A percentile compares a stretch with the other conserved stretches of the same genome.
Conservation (phyloP, 495 filamentous ascomycete species). For the Cercophora scortea region DNA sequence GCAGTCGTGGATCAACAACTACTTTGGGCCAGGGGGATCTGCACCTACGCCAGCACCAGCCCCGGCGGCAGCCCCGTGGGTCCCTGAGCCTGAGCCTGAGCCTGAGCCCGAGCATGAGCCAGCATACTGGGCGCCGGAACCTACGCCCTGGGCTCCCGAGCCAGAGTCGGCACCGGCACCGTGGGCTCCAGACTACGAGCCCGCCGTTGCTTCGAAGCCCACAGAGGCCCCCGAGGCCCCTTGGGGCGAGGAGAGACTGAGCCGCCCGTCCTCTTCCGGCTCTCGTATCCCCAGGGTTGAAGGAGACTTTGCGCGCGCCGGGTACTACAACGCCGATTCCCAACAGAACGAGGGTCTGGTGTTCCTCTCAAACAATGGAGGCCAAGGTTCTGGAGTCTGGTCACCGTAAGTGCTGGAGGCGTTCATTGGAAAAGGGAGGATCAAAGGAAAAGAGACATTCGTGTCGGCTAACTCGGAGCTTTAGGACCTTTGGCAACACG, state of each 20-base stretch:
- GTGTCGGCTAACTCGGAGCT: background rate
- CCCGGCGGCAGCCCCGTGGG: background rate
- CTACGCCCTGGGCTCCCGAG: background rate
- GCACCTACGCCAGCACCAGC: background rate
- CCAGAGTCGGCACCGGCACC: background rate
- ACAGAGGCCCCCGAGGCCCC: background rate
- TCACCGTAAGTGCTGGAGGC: constrained; percentile 35
- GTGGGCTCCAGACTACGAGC: background rate
- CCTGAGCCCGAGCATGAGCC: background rate
- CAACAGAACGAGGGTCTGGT: constrained; percentile 47
- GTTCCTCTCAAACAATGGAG: constrained; percentile 61
- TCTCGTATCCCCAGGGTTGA: background rate
- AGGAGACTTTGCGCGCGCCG: constrained; percentile 27
- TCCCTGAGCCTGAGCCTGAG: background rate
- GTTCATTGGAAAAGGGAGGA: too few relatives aligned
- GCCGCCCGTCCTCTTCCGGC: too few relatives aligned
- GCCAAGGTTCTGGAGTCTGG: constrained; percentile 49
- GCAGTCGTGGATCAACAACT: constrained; percentile 59
- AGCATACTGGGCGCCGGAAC: background rate
- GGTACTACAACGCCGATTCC: constrained; percentile 48
- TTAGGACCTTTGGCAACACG: constrained; percentile 52
- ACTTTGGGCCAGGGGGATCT: constrained; percentile 24
- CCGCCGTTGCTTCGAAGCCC: background rate
- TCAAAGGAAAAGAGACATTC: background rate
- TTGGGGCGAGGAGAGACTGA: too few relatives aligned